Percentiles rank a stretch among this genome's conserved stretches.
These are phyloP conservation scores for Talaromyces sp. DNA, from an alignment of 2,329 filamentous ascomycete species.

Conservation along the genomic window DNA sequence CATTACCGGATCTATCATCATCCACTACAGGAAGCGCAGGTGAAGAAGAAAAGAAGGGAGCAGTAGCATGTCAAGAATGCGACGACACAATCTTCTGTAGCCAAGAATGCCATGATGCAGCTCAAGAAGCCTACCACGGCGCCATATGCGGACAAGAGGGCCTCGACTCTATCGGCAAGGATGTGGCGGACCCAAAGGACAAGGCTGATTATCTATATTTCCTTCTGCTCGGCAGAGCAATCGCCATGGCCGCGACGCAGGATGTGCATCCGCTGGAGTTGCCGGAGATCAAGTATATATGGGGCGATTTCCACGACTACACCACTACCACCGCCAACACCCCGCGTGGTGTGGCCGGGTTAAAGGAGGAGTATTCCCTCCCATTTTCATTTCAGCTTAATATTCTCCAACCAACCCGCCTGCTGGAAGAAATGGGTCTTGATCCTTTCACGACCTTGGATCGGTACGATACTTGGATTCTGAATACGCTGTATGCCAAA, in stretches of 20 bases:
- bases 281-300: slow-evolving; percentile 60
- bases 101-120: slow-evolving; percentile 53
- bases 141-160: slow-evolving; percentile 54
- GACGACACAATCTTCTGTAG: slow-evolving; percentile 60
- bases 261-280: slow-evolving; percentile 57
- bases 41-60: slow-evolving; percentile 17
- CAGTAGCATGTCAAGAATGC: slow-evolving; percentile 53
- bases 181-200: slow-evolving; percentile 55
- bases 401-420: slow-evolving; percentile 56
- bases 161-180: slow-evolving; percentile 56
- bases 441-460: slow-evolving; percentile 52
- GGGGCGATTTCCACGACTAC: slow-evolving; percentile 56
- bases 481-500: slow-evolving; percentile 90
- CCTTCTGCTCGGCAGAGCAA: slow-evolving; percentile 55
- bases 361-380: slow-evolving; percentile 33
- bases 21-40: slow-evolving; percentile 20
- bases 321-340: too few species aligned
- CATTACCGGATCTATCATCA: slow-evolving; percentile 58
- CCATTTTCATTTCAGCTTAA: slow-evolving; percentile 61
- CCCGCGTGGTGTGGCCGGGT: slow-evolving; percentile 21
- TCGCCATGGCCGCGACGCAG: slow-evolving; percentile 61
- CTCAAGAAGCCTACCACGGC: slow-evolving; percentile 55
- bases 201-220: slow-evolving; percentile 59
- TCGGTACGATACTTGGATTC: slow-evolving; percentile 54
- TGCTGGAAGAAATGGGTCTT: slow-evolving; percentile 61